Percentiles rank a stretch among this genome's conserved stretches.
Evolutionary conservation across 768 basidiomycete species (phyloP).

Genomic region (Lactifluus subvellereus): DNA sequence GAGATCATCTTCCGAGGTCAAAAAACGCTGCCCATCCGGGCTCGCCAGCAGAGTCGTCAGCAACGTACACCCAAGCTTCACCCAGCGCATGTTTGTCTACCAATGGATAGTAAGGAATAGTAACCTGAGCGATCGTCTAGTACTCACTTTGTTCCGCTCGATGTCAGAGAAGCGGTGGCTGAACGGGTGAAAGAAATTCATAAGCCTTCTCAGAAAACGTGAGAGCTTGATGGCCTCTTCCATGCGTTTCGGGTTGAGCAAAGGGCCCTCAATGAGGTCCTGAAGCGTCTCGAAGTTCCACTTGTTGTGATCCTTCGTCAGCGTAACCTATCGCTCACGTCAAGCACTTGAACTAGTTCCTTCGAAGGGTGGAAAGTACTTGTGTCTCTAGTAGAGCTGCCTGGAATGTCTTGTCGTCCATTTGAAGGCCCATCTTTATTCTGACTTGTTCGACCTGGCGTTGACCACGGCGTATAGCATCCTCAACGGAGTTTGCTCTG

Average conservation of each 20-base stretch:
- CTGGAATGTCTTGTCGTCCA: constrained; percentile 94
- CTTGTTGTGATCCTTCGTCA: constrained; percentile 80
- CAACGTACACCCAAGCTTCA: constrained; percentile 75
- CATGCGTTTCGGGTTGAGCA: constrained; percentile 84
- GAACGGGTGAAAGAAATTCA: constrained; percentile 91
- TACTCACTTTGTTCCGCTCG: constrained; percentile 53
- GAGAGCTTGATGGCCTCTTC: constrained; percentile 93
- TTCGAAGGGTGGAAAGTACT: constrained; percentile 35
- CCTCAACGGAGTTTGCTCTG: constrained; percentile 79
- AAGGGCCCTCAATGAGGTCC: constrained; percentile 86
- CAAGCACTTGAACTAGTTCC: neutral
- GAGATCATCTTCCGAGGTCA: constrained; percentile 78
- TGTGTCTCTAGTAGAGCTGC: constrained; percentile 79
- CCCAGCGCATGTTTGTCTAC: constrained; percentile 79
- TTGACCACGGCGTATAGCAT: constrained; percentile 81
- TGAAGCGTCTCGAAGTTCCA: constrained; percentile 91
- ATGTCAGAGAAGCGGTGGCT: constrained; percentile 83
- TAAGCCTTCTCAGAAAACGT: constrained; percentile 83
- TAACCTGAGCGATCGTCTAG: neutral
- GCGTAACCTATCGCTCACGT: constrained; percentile 55
- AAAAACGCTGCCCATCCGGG: constrained; percentile 77
- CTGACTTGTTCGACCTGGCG: constrained; percentile 87
- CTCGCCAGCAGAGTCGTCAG: constrained; percentile 78
- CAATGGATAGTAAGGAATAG: neutral
- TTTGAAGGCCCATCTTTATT: constrained; percentile 84